Evolutionary conservation across 1,284 basidiomycete genomes (phyloP), one percentile per base, ranked within the genome.

Genomic region (Inonotus obliquus): DNA sequence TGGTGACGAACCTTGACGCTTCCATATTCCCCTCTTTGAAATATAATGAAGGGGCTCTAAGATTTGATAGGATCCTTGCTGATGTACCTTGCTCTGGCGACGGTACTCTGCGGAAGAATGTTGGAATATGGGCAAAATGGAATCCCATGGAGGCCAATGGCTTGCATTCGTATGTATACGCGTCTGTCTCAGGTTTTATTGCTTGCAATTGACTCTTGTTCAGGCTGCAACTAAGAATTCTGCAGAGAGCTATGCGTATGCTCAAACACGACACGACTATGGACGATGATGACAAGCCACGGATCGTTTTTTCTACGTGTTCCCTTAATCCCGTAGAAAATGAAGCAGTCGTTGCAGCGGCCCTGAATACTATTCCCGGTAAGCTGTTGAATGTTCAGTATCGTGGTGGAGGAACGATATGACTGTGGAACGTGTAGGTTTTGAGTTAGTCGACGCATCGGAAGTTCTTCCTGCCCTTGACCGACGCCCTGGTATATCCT

Each of bases 81-180:
- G 97, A 99, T 73, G 97, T 99, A 2, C 97, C 97, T 3, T 98
- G 97, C 74, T 94, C 92, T 67, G 97, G 97, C 9, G 97, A 99
- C 73, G 97, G 96, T 0, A 99, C 97, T 0, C 75, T 98, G 65
- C 79, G 97, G 64, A 99, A 99, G 79, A 99, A 99, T 73, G 73
- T 92, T 19, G 92, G 89, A 1, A 97, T 99, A 62, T 99, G 97
- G 97, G 92, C 90, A 72, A 84, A 85, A 59, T 99, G 96, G 96
- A 85, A 85, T 37, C 84, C 89, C 4, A 84, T 86, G 72, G 94
- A 97, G 72, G 96, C 91, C 11, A 94, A 96, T 71, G 92, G 93
- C 7, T 74, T 99, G 63, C 96, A 98, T 73, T 75, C 82, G 93
- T 94, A 69, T 54, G 84, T 78, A 37, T 38, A 45, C 39, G 27